A percentile compares a stretch with the other conserved stretches of the same genome.
Evolutionary conservation across 2,329 filamentous ascomycete species (phyloP).

Genomic region (Fusarium redolens): DNA sequence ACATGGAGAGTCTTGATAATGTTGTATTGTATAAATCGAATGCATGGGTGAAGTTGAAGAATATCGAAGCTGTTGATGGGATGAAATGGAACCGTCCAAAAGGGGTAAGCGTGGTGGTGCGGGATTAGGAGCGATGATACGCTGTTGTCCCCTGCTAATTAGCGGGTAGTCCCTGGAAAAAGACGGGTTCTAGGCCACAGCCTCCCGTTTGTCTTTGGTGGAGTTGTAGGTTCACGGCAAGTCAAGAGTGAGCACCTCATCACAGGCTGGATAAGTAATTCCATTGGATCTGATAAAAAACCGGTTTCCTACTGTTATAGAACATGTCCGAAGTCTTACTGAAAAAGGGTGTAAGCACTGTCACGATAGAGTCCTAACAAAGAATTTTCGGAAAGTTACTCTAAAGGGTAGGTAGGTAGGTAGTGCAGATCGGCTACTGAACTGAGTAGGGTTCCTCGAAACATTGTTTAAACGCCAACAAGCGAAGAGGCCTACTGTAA

Average conservation of each 20-base stretch:
- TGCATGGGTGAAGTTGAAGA: slow-evolving; percentile 33
- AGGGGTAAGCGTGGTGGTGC: slow-evolving; percentile 10
- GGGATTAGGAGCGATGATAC: slow-evolving; percentile 22
- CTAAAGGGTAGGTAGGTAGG: not conserved
- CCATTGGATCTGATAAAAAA: slow-evolving; percentile 27
- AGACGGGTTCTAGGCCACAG: slow-evolving; percentile 20
- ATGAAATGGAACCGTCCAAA: slow-evolving; percentile 1
- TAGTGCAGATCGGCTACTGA: slow-evolving; percentile 17
- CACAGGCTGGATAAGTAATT: slow-evolving; percentile 1
- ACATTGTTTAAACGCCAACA: slow-evolving; percentile 13
- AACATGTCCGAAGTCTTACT: not conserved
- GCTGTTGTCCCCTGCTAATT: slow-evolving; percentile 22
- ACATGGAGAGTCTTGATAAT: not conserved
- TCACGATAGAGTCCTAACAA: not conserved
- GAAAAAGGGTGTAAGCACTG: not conserved
- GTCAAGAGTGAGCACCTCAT: not conserved
- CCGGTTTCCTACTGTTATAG: not conserved
- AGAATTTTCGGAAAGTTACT: slow-evolving; percentile 1
- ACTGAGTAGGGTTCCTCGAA: slow-evolving; percentile 11
- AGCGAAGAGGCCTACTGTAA: slow-evolving; percentile 1
- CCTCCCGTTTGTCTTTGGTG: slow-evolving; percentile 8
- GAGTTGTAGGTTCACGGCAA: slow-evolving; percentile 7
- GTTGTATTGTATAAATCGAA: not conserved
- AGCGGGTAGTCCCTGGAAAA: slow-evolving; percentile 32
- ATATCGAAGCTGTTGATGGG: slow-evolving; percentile 12